These are phyloP conservation scores for Ophioceras dolichostomum DNA, from an alignment of 2,329 filamentous ascomycete genomes.

Conservation along the genomic window DNA sequence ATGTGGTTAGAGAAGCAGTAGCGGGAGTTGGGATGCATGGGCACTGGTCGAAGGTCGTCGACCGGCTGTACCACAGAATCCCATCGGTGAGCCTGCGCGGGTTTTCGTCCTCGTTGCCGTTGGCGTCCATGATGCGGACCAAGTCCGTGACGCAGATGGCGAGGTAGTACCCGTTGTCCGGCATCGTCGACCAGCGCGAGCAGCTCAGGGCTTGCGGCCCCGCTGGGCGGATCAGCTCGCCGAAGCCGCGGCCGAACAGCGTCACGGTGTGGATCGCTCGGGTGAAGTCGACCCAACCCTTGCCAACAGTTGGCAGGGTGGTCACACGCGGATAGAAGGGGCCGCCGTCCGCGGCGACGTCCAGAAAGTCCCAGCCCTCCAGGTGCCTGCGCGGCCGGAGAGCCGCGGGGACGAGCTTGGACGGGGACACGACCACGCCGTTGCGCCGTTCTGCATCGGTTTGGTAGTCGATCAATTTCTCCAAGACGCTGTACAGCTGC, in stretches of 20 bases:
- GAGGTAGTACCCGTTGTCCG: not conserved
- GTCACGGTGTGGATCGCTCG: slow-evolving; percentile 10
- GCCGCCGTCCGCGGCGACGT: slow-evolving; percentile 10
- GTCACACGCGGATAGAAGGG: slow-evolving; percentile 7
- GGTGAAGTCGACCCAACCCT: slow-evolving; percentile 13
- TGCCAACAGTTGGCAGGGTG: slow-evolving; percentile 3
- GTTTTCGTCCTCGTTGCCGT: not conserved
- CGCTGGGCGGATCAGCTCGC: slow-evolving; percentile 7
- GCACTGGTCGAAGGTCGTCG: not conserved
- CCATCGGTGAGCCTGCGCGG: not conserved
- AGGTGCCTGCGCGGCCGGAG: slow-evolving; percentile 8
- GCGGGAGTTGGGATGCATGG: not conserved
- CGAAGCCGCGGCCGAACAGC: slow-evolving; percentile 11
- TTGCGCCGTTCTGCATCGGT: slow-evolving; percentile 3
- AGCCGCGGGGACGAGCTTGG: not conserved
- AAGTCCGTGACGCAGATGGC: not conserved
- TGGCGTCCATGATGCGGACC: not conserved
- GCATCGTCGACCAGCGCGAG: not conserved
- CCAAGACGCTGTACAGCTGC: slow-evolving; percentile 9
- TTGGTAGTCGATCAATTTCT: slow-evolving; percentile 15
- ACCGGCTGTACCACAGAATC: not conserved
- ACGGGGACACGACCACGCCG: slow-evolving; percentile 5
- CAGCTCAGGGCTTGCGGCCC: not conserved
- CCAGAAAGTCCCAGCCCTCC: slow-evolving; percentile 18
- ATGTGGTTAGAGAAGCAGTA: not conserved